These are phyloP conservation scores for Ceriops tagal DNA, from an alignment of 345 rosid genomes.

Conservation along the genomic window DNA sequence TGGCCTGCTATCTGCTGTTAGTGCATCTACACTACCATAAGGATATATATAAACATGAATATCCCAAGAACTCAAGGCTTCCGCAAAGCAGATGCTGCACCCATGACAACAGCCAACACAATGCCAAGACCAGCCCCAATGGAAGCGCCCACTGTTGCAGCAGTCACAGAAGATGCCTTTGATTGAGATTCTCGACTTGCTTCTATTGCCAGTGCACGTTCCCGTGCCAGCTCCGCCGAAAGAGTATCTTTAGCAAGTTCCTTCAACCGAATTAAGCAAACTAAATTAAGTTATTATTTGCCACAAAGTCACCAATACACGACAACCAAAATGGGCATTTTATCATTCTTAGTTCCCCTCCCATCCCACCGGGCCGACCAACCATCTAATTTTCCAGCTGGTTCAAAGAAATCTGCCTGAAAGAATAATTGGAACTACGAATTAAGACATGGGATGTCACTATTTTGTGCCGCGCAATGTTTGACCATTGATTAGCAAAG, in stretches of 20 bases:
- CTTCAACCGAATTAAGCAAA: constrained; percentile 33
- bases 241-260: constrained; percentile 73
- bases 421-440: too few relatives aligned
- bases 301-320: not conserved
- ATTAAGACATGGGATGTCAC: too few relatives aligned
- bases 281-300: not conserved
- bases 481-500: too few relatives aligned
- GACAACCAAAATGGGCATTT: not conserved
- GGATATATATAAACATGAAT: not conserved
- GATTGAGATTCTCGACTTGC: constrained; percentile 37
- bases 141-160: constrained; percentile 93
- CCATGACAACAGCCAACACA: constrained; percentile 93
- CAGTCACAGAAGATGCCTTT: constrained; percentile 61
- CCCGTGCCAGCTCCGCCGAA: constrained; percentile 48
- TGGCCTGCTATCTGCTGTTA: not conserved
- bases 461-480: too few relatives aligned
- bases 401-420: not conserved
- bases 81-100: constrained; percentile 89
- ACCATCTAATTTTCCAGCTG: not conserved
- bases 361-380: too few relatives aligned
- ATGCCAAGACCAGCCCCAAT: constrained; percentile 94
- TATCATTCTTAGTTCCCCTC: not conserved
- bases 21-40: not conserved
- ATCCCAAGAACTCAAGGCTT: constrained; percentile 51
- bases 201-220: constrained; percentile 35